Percentiles rank a stretch among this genome's conserved stretches.
Evolutionary conservation across 2,329 filamentous ascomycete genomes (phyloP).

Genomic region (Pyrenophora tritici-repentis): DNA sequence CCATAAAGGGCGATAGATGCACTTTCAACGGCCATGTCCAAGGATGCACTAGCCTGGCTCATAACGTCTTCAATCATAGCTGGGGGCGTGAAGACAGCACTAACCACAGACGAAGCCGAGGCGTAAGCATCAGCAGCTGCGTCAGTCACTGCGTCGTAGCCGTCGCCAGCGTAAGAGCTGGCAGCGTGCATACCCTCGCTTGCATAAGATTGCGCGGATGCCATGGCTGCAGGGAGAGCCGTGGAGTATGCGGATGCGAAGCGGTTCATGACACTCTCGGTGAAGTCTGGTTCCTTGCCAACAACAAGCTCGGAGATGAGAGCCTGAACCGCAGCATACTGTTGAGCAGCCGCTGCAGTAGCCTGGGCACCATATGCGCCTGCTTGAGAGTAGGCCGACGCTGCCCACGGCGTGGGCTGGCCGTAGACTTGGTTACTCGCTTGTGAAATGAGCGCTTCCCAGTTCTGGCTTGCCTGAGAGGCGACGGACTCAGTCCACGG

Average conservation of each 20-base stretch:
- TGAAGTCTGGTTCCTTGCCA: slow-evolving; percentile 80
- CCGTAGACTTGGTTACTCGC: slow-evolving; percentile 74
- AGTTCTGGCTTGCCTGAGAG: slow-evolving; percentile 64
- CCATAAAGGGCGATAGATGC: slow-evolving; percentile 64
- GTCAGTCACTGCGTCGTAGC: slow-evolving; percentile 53
- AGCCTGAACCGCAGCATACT: slow-evolving; percentile 72
- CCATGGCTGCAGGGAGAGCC: slow-evolving; percentile 61
- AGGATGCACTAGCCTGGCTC: slow-evolving; percentile 60
- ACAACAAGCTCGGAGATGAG: slow-evolving; percentile 76
- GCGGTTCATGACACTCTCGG: slow-evolving; percentile 75
- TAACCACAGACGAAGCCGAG: slow-evolving; percentile 54
- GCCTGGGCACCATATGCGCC: slow-evolving; percentile 66
- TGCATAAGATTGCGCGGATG: slow-evolving; percentile 60
- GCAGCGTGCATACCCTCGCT: slow-evolving; percentile 51
- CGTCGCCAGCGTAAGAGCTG: slow-evolving; percentile 57
- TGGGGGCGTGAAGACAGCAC: slow-evolving; percentile 60
- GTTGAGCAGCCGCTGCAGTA: slow-evolving; percentile 63
- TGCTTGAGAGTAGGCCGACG: slow-evolving; percentile 57
- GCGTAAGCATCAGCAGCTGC: slow-evolving; percentile 57
- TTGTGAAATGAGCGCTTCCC: slow-evolving; percentile 66
- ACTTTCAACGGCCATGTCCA: slow-evolving; percentile 63
- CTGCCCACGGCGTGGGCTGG: slow-evolving; percentile 59
- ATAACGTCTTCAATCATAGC: slow-evolving; percentile 63
- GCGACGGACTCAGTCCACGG: slow-evolving; percentile 60
- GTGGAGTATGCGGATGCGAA: slow-evolving; percentile 74